Evolutionary conservation across 495 filamentous ascomycete genomes (phyloP).

Genomic region (Penicillium lagena): DNA sequence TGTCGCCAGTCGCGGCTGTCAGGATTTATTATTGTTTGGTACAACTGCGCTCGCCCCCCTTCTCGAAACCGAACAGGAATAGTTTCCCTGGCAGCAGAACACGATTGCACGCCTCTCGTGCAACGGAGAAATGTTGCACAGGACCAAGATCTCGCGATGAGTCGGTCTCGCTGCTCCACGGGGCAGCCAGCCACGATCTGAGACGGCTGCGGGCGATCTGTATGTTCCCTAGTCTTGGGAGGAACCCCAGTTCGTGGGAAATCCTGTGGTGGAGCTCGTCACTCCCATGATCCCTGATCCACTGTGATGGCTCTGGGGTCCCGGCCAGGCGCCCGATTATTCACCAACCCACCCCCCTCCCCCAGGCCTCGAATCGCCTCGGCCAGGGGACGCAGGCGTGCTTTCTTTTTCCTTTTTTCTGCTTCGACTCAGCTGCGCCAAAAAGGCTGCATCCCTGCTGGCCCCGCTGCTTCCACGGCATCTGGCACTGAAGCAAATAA

Average conservation of each 20-base stretch:
- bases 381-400: background rate
- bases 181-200: background rate
- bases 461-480: conserved; percentile 3
- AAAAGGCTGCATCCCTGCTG: conserved; percentile 1
- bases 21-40: conserved; percentile 4
- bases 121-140: conserved; percentile 15
- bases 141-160: too few relatives aligned
- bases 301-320: conserved; percentile 4
- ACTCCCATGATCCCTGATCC: conserved; percentile 9
- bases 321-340: too few relatives aligned
- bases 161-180: conserved; percentile 1
- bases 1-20: conserved; percentile 27
- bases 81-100: background rate
- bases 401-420: conserved; percentile 2
- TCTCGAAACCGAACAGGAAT: conserved; percentile 7
- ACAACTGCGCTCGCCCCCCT: conserved; percentile 6
- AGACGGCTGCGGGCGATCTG: conserved; percentile 2
- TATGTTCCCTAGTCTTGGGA: background rate
- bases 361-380: conserved; percentile 2
- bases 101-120: conserved; percentile 1
- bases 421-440: too few relatives aligned
- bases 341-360: too few relatives aligned
- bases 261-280: conserved; percentile 3
- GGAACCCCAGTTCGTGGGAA: conserved; percentile 4
- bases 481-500: background rate